These are phyloP conservation scores for Leccinum subgranulosum DNA, from an alignment of 768 basidiomycete genomes.

Conservation along the genomic window DNA sequence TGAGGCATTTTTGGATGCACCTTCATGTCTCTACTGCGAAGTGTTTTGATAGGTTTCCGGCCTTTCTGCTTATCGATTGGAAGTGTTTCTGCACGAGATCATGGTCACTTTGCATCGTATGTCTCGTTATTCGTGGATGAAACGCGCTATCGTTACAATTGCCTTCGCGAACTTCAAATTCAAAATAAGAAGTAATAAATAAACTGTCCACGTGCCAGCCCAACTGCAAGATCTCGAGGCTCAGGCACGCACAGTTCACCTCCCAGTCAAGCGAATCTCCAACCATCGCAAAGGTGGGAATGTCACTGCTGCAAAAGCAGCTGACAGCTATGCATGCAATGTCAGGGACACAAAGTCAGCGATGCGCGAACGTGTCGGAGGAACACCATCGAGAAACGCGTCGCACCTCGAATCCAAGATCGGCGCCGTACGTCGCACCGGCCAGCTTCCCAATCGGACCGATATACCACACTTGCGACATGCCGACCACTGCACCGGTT, in stretches of 20 bases:
- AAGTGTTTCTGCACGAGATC: too few species aligned
- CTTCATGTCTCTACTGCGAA: too few species aligned
- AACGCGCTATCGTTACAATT: too few species aligned
- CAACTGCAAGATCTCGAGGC: not conserved
- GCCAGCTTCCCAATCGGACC: constrained; percentile 46
- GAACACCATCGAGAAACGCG: not conserved
- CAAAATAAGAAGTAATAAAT: not conserved
- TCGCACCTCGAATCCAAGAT: constrained; percentile 53
- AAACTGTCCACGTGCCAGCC: not conserved
- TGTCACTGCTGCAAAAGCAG: constrained; percentile 43
- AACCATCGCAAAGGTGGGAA: constrained; percentile 48
- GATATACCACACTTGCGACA: constrained; percentile 53
- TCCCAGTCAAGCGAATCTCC: constrained; percentile 43
- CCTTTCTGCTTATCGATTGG: too few species aligned
- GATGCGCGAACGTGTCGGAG: not conserved
- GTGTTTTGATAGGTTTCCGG: too few species aligned
- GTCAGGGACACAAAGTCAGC: not conserved
- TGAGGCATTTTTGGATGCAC: too few species aligned
- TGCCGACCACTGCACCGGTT: constrained; percentile 47
- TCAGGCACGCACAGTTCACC: constrained; percentile 19
- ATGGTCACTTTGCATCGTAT: too few species aligned
- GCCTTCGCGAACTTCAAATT: not conserved
- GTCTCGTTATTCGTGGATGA: too few species aligned
- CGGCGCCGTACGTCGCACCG: constrained; percentile 43
- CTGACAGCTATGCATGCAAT: constrained; percentile 34